These are phyloP conservation scores for Ogataea chonburiensis DNA, from an alignment of 805 yeast species.

Conservation along the genomic window DNA sequence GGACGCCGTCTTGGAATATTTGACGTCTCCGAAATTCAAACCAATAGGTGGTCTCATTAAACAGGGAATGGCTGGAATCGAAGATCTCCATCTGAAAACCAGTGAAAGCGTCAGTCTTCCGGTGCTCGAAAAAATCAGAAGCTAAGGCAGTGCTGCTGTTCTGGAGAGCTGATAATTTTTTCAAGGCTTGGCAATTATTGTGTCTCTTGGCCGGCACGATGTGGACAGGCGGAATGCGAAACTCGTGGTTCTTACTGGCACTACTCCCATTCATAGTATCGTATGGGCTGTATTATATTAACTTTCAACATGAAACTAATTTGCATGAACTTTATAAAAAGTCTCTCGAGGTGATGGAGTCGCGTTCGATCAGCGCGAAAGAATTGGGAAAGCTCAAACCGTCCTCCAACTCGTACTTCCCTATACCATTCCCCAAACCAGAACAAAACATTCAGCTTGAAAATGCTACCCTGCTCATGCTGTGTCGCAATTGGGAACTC, in stretches of 20 bases:
- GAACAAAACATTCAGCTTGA: constrained; percentile 42
- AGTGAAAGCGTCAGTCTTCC: constrained; percentile 68
- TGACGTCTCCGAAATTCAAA: constrained; percentile 42
- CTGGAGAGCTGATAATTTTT: not conserved
- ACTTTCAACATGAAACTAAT: constrained; percentile 5
- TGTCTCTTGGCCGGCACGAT: too few relatives aligned
- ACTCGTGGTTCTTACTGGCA: not conserved
- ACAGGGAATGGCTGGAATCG: constrained; percentile 43
- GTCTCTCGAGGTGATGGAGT: constrained; percentile 8
- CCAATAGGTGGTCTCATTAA: constrained; percentile 62
- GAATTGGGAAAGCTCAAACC: constrained; percentile 33
- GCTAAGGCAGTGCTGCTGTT: constrained; percentile 7
- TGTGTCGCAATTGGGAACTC: constrained; percentile 79
- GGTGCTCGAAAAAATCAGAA: constrained; percentile 27
- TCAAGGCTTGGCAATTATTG: constrained; percentile 4
- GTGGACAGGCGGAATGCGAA: not conserved
- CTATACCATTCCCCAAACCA: constrained; percentile 27
- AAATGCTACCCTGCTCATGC: constrained; percentile 86
- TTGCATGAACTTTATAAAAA: constrained; percentile 14
- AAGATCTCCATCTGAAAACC: constrained; percentile 59
- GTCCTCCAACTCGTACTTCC: constrained; percentile 40
- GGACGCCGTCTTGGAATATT: constrained; percentile 47
- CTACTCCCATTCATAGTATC: not conserved
- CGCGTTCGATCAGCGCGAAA: constrained; percentile 6
- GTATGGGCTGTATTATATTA: not conserved